Percentiles rank a stretch among this genome's conserved stretches.
Evolutionary conservation across 495 filamentous ascomycete species (phyloP).

Genomic region (Aspergillus avenaceus): DNA sequence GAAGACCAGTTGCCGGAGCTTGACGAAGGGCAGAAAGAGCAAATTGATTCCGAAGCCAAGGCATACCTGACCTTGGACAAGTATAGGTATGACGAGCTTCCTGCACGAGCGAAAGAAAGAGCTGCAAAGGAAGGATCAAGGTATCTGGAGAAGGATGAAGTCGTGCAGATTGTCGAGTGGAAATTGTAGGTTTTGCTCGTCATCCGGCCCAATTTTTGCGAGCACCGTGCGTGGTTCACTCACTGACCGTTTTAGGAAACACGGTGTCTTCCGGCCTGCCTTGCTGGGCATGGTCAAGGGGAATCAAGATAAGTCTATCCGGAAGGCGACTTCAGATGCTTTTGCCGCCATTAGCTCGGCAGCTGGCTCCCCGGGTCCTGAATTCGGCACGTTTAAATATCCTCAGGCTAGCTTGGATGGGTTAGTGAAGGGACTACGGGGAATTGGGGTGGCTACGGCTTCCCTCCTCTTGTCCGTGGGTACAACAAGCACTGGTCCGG

Average conservation of each 20-base stretch:
- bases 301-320: conserved; percentile 45
- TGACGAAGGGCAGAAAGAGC: conserved; percentile 8
- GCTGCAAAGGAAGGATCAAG: conserved; percentile 1
- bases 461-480: conserved; percentile 64
- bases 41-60: conserved; percentile 11
- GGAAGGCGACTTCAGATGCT: conserved; percentile 44
- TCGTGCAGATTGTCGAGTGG: conserved; percentile 61
- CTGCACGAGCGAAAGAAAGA: conserved; percentile 12
- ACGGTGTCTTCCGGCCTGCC: conserved; percentile 66
- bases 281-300: conserved; percentile 61
- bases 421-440: conserved; percentile 51
- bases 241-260: conserved; percentile 30
- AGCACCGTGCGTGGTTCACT: neutral
- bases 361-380: conserved; percentile 7
- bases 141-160: conserved; percentile 29
- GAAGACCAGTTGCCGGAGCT: conserved; percentile 7
- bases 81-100: conserved; percentile 34
- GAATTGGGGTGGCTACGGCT: conserved; percentile 70
- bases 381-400: too few relatives aligned
- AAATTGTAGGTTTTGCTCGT: conserved; percentile 58
- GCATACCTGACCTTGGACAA: conserved; percentile 26
- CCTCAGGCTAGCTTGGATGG: conserved; percentile 39
- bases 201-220: conserved; percentile 5
- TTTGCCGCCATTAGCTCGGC: too few relatives aligned
- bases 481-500: conserved; percentile 25